Percentiles rank a stretch among this genome's conserved stretches.
Evolutionary conservation across 2,329 filamentous ascomycete genomes (phyloP).

Genomic region (Juglanconis oblonga): DNA sequence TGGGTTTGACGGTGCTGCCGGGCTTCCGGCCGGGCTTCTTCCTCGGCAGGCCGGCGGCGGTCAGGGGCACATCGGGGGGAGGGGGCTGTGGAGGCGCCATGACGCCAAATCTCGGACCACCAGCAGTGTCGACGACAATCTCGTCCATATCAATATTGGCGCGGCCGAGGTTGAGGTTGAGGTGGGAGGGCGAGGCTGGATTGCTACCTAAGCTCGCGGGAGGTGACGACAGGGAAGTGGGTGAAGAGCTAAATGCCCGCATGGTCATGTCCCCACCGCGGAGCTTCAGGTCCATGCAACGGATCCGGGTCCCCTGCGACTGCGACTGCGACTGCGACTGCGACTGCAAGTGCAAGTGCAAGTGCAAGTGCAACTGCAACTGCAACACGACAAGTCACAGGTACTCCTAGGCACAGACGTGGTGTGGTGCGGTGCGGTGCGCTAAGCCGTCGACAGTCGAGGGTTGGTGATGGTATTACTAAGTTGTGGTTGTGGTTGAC

Average conservation of each 20-base stretch:
- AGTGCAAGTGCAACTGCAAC: no score
- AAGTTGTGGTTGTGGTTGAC: not conserved
- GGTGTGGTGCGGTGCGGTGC: not conserved
- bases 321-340: not conserved
- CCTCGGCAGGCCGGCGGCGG: conserved; percentile 55
- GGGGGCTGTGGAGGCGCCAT: conserved; percentile 26
- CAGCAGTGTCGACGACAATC: conserved; percentile 43
- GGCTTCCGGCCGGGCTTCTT: conserved; percentile 67
- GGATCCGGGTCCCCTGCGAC: not conserved
- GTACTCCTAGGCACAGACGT: no score
- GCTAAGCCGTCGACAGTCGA: not conserved
- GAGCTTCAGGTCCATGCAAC: conserved; percentile 2
- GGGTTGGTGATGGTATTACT: not conserved
- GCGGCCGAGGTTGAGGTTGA: conserved; percentile 28
- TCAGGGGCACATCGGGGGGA: conserved; percentile 45
- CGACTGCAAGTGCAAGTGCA: no score
- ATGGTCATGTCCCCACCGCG: conserved; percentile 31
- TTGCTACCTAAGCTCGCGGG: conserved; percentile 50
- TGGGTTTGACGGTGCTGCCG: conserved; percentile 49
- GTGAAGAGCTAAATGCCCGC: conserved; percentile 44
- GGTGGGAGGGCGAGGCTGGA: conserved; percentile 42
- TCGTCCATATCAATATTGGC: conserved; percentile 45
- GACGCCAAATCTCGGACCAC: conserved; percentile 32
- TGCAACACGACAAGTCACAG: no score
- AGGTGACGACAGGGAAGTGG: conserved; percentile 49